Evolutionary conservation across 352 stramenopile species (phyloP), one percentile per base, ranked within the genome.

Genomic region (Pythium scleroteichum): DNA sequence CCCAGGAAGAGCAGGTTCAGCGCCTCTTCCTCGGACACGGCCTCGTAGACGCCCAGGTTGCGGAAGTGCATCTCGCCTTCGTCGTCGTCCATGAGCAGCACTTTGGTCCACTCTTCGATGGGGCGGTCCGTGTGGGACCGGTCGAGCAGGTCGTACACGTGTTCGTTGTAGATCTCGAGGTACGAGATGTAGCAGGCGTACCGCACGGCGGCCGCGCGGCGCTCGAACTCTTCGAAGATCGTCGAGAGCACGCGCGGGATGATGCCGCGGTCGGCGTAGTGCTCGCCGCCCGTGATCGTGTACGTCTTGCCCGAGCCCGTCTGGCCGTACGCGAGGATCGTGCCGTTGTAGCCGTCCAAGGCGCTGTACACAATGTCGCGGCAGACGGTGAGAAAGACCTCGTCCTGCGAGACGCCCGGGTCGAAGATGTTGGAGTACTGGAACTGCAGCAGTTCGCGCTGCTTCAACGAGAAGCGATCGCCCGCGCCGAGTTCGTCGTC

Each of bases 161-260:
- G 92, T 69, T 98, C 93, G 69, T 98, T 98, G 82, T 99, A 99
- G 38, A 99, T 97, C 66, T 99, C 92, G 49, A 99, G 69, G 68
- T 98, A 98, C 12, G 95, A 98, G 49, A 99, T 85, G 68, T 94
- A 93, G 58, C 85, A 95, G n/a, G 82, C 73, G 66, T 92, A 94
- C 29, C 71, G 71, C 74, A 87, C 82, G 7, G 16, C 48, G 29
- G 72, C 56, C 14, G 62, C 46, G 41, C 76, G 75, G 41, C 70
- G 72, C 53, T 91, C 84, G 38, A 91, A 90, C 52, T 85, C 82
- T 61, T 87, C 78, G 67, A 98, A 99, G 41, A 99, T 82, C 5
- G 96, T 88, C 16, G 88, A 96, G 26, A 99, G 83, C 17, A 94
- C 82, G 24, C 96, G 78, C 24, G 96, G 95, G 52, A 99, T 98